Evolutionary conservation across 441 rosid genomes (phyloP).

Genomic region (Pelargonium citronellum): DNA sequence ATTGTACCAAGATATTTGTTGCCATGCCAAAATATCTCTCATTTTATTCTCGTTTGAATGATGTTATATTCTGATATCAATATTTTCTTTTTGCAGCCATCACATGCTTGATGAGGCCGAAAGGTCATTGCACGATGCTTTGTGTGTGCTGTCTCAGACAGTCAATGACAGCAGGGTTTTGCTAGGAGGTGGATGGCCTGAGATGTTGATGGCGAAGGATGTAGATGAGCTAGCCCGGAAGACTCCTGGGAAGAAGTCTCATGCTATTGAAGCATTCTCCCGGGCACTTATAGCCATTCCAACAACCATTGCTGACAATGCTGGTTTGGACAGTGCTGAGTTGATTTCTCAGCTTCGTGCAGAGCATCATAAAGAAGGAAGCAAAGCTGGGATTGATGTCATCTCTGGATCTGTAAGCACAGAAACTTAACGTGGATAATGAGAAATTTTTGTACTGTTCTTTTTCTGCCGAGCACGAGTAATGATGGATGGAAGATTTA

Average conservation of each 20-base stretch:
- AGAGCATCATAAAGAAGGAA: constrained; percentile 81
- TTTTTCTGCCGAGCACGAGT: background rate
- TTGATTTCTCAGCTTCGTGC: constrained; percentile 91
- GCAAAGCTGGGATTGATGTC: constrained; percentile 82
- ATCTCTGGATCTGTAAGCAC: constrained; percentile 79
- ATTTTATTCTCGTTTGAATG: background rate
- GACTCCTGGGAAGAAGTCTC: constrained; percentile 93
- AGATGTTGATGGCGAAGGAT: constrained; percentile 96
- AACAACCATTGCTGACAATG: constrained; percentile 86
- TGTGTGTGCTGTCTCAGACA: constrained; percentile 92
- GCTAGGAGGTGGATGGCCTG: constrained; percentile 99
- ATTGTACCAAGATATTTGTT: background rate
- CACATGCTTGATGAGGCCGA: constrained; percentile 98
- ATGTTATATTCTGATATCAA: constrained; percentile 1
- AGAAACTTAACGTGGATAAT: background rate
- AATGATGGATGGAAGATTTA: background rate
- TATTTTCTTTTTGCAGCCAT: constrained; percentile 48
- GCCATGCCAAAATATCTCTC: background rate
- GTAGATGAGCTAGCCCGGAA: constrained; percentile 84
- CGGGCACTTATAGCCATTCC: constrained; percentile 83
- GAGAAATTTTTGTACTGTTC: background rate
- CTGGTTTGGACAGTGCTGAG: constrained; percentile 95
- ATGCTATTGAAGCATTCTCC: constrained; percentile 91
- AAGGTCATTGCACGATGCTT: constrained; percentile 92
- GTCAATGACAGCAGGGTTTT: constrained; percentile 87